phyloP scores from a whole-genome alignment of 768 basidiomycete species.

The Rhodocollybia butyracea region DNA sequence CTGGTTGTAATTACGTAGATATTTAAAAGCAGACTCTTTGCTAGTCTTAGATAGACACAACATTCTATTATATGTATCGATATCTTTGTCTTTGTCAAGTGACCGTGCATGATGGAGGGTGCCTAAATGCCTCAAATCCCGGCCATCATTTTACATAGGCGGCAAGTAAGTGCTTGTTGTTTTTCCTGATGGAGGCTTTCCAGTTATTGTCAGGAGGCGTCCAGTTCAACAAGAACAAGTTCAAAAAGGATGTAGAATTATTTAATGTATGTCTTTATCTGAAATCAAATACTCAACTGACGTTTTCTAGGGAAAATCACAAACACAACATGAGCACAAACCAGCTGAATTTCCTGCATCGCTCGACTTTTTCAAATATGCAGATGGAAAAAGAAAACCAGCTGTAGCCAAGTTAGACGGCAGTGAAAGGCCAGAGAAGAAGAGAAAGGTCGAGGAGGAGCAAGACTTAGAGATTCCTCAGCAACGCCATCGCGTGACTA shows the following conservation, averaged over 20 bases:
- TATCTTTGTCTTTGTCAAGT: too few relatives aligned
- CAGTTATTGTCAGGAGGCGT: constrained; percentile 85
- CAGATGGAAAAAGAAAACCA: constrained; percentile 52
- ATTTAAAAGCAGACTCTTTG: too few relatives aligned
- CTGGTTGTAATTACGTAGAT: background rate
- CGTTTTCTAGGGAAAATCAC: constrained; percentile 12
- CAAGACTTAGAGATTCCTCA: constrained; percentile 18
- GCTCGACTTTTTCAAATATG: constrained; percentile 92
- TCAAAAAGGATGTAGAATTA: constrained; percentile 63
- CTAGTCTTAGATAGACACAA: too few relatives aligned
- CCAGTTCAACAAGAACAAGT: constrained; percentile 74
- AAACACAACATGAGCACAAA: constrained; percentile 16
- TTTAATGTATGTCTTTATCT: constrained; percentile 54
- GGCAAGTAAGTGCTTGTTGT: too few relatives aligned
- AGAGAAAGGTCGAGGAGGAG: constrained; percentile 6
- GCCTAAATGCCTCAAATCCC: too few relatives aligned
- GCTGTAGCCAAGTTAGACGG: constrained; percentile 1
- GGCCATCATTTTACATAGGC: too few relatives aligned
- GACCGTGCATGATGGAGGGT: too few relatives aligned
- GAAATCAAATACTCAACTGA: constrained; percentile 4
- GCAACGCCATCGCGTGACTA: constrained; percentile 60
- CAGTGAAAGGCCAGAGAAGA: constrained; percentile 13
- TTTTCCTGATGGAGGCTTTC: constrained; percentile 73
- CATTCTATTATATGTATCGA: too few relatives aligned
- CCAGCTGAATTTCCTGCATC: constrained; percentile 60